Conservation (phyloP, 805 yeast genomes). For the Danielia reshetovae region DNA sequence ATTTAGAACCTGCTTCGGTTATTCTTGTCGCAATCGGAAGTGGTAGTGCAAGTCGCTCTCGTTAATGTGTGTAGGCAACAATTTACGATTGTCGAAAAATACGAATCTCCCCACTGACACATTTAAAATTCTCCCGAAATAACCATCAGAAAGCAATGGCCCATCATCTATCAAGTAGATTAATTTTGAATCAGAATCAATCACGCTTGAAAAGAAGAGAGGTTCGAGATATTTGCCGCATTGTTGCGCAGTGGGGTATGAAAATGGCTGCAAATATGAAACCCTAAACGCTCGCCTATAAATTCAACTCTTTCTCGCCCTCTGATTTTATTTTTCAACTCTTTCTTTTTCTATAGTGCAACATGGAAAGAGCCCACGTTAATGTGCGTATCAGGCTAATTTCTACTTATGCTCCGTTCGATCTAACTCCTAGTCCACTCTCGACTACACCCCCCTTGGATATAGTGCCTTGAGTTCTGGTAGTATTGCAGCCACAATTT, state of each 20-base stretch:
- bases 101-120: no score
- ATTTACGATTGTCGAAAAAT: no score
- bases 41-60: no score
- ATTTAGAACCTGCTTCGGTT: no score
- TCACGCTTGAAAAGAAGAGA: no score
- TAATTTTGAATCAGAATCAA: no score
- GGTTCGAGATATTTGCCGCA: background rate
- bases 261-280: constrained; percentile 5
- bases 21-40: no score
- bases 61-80: no score
- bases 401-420: background rate
- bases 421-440: background rate
- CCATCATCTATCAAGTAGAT: no score
- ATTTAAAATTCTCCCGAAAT: no score
- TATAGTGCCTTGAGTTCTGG: constrained; percentile 12
- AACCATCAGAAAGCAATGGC: no score
- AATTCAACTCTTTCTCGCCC: background rate
- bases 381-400: background rate
- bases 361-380: background rate
- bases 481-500: constrained; percentile 14
- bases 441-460: constrained; percentile 4
- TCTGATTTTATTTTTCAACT: background rate
- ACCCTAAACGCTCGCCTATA: background rate
- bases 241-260: background rate
- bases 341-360: background rate